Base-by-base conservation (phyloP, 225 moss, liverwort and hornwort genomes). In the Polytrichum formosum region DNA sequence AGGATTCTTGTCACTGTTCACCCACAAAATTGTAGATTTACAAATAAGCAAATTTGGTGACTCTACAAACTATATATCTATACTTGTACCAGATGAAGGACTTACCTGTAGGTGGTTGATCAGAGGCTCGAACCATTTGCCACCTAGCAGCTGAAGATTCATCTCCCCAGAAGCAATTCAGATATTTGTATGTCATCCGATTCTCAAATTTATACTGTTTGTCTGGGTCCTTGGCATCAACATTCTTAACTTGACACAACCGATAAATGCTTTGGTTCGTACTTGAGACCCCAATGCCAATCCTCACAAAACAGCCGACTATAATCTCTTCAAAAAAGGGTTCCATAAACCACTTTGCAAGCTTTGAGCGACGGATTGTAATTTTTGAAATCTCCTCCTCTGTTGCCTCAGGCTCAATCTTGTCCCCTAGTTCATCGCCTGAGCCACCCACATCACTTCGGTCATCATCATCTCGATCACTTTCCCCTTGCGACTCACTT, bases 101-200 rank as follows among this genome's bases (percentile, higher is more conserved):
- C 73, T 77, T 80, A 84, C 88, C 64, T 74, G 88, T 62, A 1
- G 98, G 94, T 56, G 88, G 69, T 80, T 94, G 94, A 84, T 98
- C 92, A n/a, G 98, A 98, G 67, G 91, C 91, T 81, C 98, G 83
- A 68, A 98, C 94, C 98, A 98, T 98, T 76, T 98, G 97, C 97
- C 97, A 98, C 60, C 94, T 82, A 9, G 97, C 97, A 62, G 81
- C 78, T 69, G 84, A 72, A 61, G 72, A 70, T 69, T 95, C 94
- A 69, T 84, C 90, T 63, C 98, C 98, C 98, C 98, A 98, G 3
- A 89, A 68, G 77, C 85, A 90, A 70, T 98, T 91, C 53, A 98
- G 76, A 71, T 90, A 98, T 77, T 98, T 98, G 75, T 63, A 85
- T 19, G 98, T 98, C 77, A 83, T 90, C 27, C 94, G 85, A 83